Evolutionary conservation across 176 grass and related monocot species (phyloP), one percentile per base, ranked within the genome.

Genomic region (Aegilops sharonensis): DNA sequence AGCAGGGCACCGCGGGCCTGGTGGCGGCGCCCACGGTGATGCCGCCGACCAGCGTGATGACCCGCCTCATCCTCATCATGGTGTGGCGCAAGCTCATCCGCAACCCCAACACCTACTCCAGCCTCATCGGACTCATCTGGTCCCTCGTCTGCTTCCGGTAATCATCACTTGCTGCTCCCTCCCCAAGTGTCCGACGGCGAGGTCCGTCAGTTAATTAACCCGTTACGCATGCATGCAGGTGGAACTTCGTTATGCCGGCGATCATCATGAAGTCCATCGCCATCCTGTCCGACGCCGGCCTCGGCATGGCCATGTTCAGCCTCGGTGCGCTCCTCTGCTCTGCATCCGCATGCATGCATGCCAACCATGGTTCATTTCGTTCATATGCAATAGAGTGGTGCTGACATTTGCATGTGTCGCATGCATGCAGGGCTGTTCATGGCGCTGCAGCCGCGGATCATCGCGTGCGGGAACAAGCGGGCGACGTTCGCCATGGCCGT

Each of bases 301-400:
- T 99, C 34, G 97, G 97, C 87, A 99, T 99, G 97, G 97, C 97
- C 77, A 99, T 99, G 97, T 99, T 99, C 92, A 96, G 94, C 77
- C 97, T 99, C 12, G 97, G 97, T 99, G 64, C 85, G 94, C 77
- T 43, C 32, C 14, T 63, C 75, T 52, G 10, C 42, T n/a, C 13
- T 5, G 0, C 45, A 13, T 48, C 5, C 35, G 50, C 15, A 54
- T 52, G 32, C 75, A 32, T n/a, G 3, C 35, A 25, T 18, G 70
- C 70, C 0, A 23, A 11, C 20, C 20, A 23, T 17, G 48, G 48
- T 52, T 52, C 48, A 54, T 54, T 54, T 21, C 0, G 21, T 57
- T 57, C 54, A 0, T 57, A 21, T 8, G 52, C 3, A 18, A 17
- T 59, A 2, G 18, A 1, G 18, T 2, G 15, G n/a, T 2, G 13